Percentiles rank a stretch among this genome's conserved stretches.
phyloP scores from a whole-genome alignment of 2,329 filamentous ascomycete species.

The Mariannaea sp. region DNA sequence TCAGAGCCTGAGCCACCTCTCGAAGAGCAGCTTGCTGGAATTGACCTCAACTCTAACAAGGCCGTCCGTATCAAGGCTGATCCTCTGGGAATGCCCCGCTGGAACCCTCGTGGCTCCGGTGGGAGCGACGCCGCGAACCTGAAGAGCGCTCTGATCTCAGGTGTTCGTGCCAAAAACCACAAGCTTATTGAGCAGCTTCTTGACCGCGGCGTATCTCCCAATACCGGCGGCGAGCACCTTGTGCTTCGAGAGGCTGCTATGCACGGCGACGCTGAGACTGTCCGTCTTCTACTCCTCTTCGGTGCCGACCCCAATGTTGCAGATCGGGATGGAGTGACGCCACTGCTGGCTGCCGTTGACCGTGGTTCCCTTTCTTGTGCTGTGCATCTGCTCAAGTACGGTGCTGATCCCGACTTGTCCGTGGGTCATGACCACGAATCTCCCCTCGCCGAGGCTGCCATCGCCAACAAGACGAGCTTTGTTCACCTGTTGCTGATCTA shows the following conservation, averaged over 20 bases:
- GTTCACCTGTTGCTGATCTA: constrained; percentile 65
- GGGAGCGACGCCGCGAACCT: constrained; percentile 51
- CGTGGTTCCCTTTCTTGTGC: constrained; percentile 61
- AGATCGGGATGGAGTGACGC: constrained; percentile 55
- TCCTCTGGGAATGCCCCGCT: constrained; percentile 56
- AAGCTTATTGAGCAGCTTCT: constrained; percentile 61
- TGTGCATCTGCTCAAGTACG: constrained; percentile 66
- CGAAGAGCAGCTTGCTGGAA: constrained; percentile 42
- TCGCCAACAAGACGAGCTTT: constrained; percentile 59
- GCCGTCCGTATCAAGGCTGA: constrained; percentile 57
- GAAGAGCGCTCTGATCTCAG: constrained; percentile 55
- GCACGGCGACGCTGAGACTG: constrained; percentile 56
- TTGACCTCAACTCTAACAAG: constrained; percentile 48
- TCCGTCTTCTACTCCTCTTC: constrained; percentile 61
- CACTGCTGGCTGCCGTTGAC: constrained; percentile 57
- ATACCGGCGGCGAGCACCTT: constrained; percentile 51
- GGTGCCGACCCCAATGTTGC: constrained; percentile 60
- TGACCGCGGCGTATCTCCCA: constrained; percentile 60
- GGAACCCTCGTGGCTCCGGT: constrained; percentile 52
- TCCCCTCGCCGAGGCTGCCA: constrained; percentile 56
- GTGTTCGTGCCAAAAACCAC: constrained; percentile 62
- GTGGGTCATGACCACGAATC: constrained; percentile 58
- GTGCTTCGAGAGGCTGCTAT: constrained; percentile 59
- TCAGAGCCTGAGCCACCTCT: constrained; percentile 38
- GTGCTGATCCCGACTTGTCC: constrained; percentile 60